These are phyloP conservation scores for Castanospermum australe DNA, from an alignment of 306 rosid species.

Conservation along the genomic window DNA sequence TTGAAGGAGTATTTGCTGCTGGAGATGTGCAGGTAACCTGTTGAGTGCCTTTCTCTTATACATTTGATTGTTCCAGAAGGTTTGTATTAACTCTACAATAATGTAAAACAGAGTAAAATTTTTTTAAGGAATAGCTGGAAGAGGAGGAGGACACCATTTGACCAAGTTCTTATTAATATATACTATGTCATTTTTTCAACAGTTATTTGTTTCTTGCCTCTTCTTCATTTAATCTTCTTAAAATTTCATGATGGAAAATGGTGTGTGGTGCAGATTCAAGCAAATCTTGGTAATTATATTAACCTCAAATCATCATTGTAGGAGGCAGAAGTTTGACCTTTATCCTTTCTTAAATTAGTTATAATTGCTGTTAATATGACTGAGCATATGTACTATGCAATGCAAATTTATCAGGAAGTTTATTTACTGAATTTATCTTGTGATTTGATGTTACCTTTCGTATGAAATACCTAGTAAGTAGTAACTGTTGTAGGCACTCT, in stretches of 20 bases:
- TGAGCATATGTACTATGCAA: background rate
- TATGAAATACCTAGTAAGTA: background rate
- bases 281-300: background rate
- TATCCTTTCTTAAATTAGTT: background rate
- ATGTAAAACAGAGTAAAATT: background rate
- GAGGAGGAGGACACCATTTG: constrained; percentile 9
- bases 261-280: background rate
- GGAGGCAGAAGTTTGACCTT: background rate
- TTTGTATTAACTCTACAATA: background rate
- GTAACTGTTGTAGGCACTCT: background rate
- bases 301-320: background rate
- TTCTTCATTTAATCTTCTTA: background rate
- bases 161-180: background rate
- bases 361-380: background rate
- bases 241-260: background rate
- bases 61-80: background rate
- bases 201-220: background rate
- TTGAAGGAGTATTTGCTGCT: constrained; percentile 68
- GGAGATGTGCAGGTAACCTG: constrained; percentile 67
- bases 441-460: background rate
- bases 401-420: background rate
- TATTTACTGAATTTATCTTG: background rate
- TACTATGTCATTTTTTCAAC: background rate
- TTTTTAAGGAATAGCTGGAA: background rate
- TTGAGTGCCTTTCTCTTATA: background rate